Conservation (phyloP, 306 rosid genomes). For the Mucuna pruriens region DNA sequence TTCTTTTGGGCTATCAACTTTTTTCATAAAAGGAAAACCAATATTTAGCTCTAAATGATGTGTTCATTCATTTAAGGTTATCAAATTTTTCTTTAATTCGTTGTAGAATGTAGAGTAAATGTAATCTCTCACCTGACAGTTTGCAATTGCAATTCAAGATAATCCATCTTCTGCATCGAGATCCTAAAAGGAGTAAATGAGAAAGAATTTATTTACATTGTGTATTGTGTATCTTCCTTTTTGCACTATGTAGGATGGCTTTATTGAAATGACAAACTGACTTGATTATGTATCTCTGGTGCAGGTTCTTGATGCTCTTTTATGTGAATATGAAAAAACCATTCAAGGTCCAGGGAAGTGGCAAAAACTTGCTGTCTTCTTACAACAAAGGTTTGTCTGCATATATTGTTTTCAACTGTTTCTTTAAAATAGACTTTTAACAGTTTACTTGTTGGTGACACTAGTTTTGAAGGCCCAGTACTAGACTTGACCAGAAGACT, state of each 20-base stretch:
- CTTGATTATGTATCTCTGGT: conserved; percentile 34
- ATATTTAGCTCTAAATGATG: not conserved
- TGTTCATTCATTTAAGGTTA: not conserved
- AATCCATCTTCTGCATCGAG: not conserved
- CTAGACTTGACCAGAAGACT: conserved; percentile 64
- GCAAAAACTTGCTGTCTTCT: conserved; percentile 68
- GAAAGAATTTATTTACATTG: not conserved
- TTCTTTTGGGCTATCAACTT: not conserved
- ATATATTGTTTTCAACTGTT: not conserved
- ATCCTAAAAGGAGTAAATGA: not conserved
- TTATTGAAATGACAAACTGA: conserved; percentile 6
- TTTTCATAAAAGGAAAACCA: not conserved
- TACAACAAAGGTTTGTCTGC: conserved; percentile 67
- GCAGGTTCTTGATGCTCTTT: conserved; percentile 79
- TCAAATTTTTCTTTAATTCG: not conserved
- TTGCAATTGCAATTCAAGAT: not conserved
- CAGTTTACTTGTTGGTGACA: conserved; percentile 16
- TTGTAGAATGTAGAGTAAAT: not conserved
- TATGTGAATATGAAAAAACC: conserved; percentile 70
- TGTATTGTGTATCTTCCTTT: not conserved
- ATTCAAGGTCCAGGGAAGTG: conserved; percentile 82
- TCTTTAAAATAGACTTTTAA: not conserved
- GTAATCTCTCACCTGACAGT: not conserved
- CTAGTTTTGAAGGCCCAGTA: conserved; percentile 81
- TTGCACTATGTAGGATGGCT: not conserved